Percentiles rank a stretch among this genome's conserved stretches.
Conservation (phyloP, 257 asterid species). For the Nicotiana tomentosiformis region DNA sequence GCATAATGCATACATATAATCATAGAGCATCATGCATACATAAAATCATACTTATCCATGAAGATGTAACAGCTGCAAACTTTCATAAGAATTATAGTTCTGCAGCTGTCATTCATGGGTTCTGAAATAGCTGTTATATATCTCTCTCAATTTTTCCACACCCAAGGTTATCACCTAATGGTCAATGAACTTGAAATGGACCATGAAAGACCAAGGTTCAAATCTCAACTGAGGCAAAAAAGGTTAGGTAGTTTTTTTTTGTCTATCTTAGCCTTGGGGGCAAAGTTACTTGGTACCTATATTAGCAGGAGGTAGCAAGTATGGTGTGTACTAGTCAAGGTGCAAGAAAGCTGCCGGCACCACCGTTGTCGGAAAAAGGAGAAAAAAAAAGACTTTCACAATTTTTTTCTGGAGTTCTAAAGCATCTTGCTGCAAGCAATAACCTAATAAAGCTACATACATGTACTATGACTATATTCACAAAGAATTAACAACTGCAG, state of each 20-base stretch:
- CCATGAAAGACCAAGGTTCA: not conserved
- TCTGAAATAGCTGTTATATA: not conserved
- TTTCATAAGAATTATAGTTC: not conserved
- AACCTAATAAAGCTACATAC: not conserved
- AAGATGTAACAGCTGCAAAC: not conserved
- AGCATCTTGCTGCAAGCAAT: not conserved
- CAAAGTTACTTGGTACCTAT: not conserved
- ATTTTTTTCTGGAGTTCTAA: not conserved
- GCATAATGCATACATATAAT: not conserved
- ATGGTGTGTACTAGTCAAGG: not conserved
- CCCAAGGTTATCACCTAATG: not conserved
- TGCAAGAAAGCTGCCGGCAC: not conserved
- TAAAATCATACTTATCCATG: not conserved
- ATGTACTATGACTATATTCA: not conserved
- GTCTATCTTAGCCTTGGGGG: not conserved
- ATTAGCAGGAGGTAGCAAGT: not conserved
- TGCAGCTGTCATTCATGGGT: not conserved
- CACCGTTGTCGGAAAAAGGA: no score
- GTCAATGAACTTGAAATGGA: not conserved
- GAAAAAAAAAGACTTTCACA: no score
- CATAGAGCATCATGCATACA: not conserved
- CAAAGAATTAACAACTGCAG: not conserved
- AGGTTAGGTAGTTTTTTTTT: not conserved
- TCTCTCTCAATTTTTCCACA: not conserved
- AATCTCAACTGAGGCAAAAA: not conserved